Conservation (phyloP, 2,329 filamentous ascomycete species). For the Geosmithia putterillii region DNA sequence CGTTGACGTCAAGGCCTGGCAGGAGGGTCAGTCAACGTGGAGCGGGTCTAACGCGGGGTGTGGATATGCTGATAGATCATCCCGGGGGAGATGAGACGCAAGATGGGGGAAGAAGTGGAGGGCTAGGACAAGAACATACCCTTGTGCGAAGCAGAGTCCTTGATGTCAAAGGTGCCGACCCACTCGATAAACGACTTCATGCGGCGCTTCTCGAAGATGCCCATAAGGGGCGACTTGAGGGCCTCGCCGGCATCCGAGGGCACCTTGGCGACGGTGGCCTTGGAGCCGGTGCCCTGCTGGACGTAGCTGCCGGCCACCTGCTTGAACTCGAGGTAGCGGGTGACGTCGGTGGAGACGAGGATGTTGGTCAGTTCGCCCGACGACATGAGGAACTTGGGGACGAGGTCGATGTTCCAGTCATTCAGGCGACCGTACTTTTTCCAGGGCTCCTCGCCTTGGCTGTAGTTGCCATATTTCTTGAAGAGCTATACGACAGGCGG, state of each 20-base stretch:
- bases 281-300: conserved; percentile 71
- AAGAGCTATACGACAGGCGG: conserved; percentile 53
- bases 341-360: conserved; percentile 88
- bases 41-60: no score
- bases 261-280: conserved; percentile 92
- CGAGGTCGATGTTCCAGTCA: conserved; percentile 99
- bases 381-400: conserved; percentile 97
- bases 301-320: conserved; percentile 94
- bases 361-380: conserved; percentile 98
- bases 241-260: conserved; percentile 87
- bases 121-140: conserved; percentile 52
- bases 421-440: conserved; percentile 93
- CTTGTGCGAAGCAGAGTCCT: conserved; percentile 78
- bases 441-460: conserved; percentile 78
- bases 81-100: background rate
- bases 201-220: conserved; percentile 91
- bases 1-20: conserved; percentile 65
- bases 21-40: background rate
- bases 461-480: conserved; percentile 87
- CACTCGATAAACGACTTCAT: conserved; percentile 96
- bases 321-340: conserved; percentile 82
- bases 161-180: conserved; percentile 75
- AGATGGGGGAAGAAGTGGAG: background rate
- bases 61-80: background rate
- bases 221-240: conserved; percentile 87